Conservation (phyloP, 1,139 yeast genomes). For the Diutina sp. region DNA sequence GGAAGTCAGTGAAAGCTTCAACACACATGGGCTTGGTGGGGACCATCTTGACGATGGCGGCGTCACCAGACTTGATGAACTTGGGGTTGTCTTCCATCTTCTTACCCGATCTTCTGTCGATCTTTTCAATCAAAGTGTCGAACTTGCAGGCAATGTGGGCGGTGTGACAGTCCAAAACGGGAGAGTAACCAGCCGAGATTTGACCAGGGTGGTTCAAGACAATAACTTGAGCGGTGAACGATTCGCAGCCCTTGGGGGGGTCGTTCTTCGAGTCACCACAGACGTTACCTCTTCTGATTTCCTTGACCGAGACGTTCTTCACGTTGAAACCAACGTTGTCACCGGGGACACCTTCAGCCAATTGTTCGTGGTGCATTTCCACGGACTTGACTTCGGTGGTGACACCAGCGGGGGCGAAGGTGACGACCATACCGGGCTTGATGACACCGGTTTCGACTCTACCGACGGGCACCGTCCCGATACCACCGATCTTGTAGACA, state of each 20-base stretch:
- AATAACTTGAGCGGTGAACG: slow-evolving; percentile 83
- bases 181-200: slow-evolving; percentile 87
- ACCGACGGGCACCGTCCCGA: slow-evolving; percentile 90
- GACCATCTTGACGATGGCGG: slow-evolving; percentile 82
- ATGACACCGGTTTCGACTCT: slow-evolving; percentile 88
- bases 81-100: slow-evolving; percentile 71
- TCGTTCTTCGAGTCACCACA: slow-evolving; percentile 94
- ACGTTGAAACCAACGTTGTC: slow-evolving; percentile 94
- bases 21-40: slow-evolving; percentile 97
- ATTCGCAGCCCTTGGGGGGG: slow-evolving; percentile 75
- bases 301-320: slow-evolving; percentile 90
- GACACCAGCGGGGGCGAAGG: slow-evolving; percentile 87
- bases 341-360: slow-evolving; percentile 81
- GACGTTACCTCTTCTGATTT: slow-evolving; percentile 91
- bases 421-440: slow-evolving; percentile 86
- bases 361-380: slow-evolving; percentile 89
- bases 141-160: slow-evolving; percentile 92
- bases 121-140: slow-evolving; percentile 75
- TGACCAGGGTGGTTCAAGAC: slow-evolving; percentile 92
- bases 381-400: slow-evolving; percentile 91
- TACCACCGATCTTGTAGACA: slow-evolving; percentile 91
- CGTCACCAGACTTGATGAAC: slow-evolving; percentile 88
- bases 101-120: slow-evolving; percentile 94
- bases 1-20: slow-evolving; percentile 94
- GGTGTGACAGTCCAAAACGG: slow-evolving; percentile 91